Evolutionary conservation across 2,329 filamentous ascomycete species (phyloP).

Genomic region (Ascochyta rabiei): DNA sequence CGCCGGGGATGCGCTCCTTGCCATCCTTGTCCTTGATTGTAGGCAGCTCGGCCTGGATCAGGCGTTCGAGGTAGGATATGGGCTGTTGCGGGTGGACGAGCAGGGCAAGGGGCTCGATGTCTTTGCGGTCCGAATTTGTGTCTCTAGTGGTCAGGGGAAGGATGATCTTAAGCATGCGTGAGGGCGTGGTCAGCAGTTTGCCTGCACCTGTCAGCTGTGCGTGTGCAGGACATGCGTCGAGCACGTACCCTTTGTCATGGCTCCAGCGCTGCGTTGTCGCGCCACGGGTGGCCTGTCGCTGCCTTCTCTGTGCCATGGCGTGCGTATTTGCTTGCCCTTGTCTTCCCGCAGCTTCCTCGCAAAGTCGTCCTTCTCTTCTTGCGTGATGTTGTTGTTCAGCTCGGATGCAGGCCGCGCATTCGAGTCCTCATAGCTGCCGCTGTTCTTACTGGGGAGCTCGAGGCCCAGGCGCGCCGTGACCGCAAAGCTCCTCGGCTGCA

Average conservation of each 20-base stretch:
- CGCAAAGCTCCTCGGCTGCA: slow-evolving; percentile 23
- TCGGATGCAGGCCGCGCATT: slow-evolving; percentile 48
- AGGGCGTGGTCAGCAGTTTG: slow-evolving; percentile 80
- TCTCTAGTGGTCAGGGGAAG: slow-evolving; percentile 72
- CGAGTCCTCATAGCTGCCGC: slow-evolving; percentile 36
- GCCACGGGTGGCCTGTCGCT: slow-evolving; percentile 64
- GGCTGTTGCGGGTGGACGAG: slow-evolving; percentile 90
- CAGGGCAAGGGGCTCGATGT: slow-evolving; percentile 82
- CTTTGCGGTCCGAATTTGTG: slow-evolving; percentile 65
- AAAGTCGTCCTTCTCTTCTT: slow-evolving; percentile 56
- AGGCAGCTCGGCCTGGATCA: slow-evolving; percentile 87
- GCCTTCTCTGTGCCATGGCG: slow-evolving; percentile 71
- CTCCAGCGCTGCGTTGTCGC: slow-evolving; percentile 57
- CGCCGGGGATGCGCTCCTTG: slow-evolving; percentile 71
- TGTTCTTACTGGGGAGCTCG: slow-evolving; percentile 19
- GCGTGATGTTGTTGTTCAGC: slow-evolving; percentile 52
- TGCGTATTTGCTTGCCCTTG: slow-evolving; percentile 63
- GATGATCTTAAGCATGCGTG: slow-evolving; percentile 78
- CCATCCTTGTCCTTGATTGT: slow-evolving; percentile 66
- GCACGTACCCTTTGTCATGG: slow-evolving; percentile 67
- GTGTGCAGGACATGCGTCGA: background rate
- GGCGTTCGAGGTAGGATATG: slow-evolving; percentile 83
- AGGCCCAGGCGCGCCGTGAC: slow-evolving; percentile 11
- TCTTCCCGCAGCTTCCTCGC: slow-evolving; percentile 51
- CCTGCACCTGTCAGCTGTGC: slow-evolving; percentile 54